A percentile compares a stretch with the other conserved stretches of the same genome.
Conservation (phyloP, 768 basidiomycete genomes). For the Boletus tylopilopsis region DNA sequence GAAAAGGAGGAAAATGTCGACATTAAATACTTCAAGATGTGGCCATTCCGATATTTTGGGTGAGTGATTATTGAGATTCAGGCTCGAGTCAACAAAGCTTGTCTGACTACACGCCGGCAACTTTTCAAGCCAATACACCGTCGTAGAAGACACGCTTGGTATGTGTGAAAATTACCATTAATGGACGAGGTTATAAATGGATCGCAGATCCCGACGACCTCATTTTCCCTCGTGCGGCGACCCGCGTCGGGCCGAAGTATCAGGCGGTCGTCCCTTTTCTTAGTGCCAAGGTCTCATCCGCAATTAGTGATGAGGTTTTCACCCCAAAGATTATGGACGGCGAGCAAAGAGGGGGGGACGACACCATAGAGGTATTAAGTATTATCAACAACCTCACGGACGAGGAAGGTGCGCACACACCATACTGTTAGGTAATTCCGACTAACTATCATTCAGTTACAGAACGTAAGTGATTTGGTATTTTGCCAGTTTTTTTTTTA, state of each 20-base stretch:
- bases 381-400: constrained; percentile 60
- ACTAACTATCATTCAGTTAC: constrained; percentile 38
- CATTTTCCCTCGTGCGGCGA: constrained; percentile 91
- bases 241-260: constrained; percentile 84
- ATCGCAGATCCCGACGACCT: constrained; percentile 88
- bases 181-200: constrained; percentile 26
- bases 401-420: constrained; percentile 55
- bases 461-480: constrained; percentile 45
- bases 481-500: neutral
- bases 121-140: constrained; percentile 69
- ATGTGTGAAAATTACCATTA: constrained; percentile 24
- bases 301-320: constrained; percentile 12
- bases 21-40: constrained; percentile 85
- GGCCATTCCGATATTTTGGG: constrained; percentile 98
- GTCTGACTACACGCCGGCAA: constrained; percentile 14
- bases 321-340: constrained; percentile 16
- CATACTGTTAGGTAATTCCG: constrained; percentile 15
- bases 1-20: constrained; percentile 75
- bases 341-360: constrained; percentile 66
- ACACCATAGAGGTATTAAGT: constrained; percentile 70
- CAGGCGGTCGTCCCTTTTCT: constrained; percentile 58
- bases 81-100: neutral
- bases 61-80: constrained; percentile 45
- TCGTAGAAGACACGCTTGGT: constrained; percentile 91
- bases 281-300: constrained; percentile 36